Conservation (phyloP, 2,329 filamentous ascomycete species). For the Sclerotiophoma versabilis region DNA sequence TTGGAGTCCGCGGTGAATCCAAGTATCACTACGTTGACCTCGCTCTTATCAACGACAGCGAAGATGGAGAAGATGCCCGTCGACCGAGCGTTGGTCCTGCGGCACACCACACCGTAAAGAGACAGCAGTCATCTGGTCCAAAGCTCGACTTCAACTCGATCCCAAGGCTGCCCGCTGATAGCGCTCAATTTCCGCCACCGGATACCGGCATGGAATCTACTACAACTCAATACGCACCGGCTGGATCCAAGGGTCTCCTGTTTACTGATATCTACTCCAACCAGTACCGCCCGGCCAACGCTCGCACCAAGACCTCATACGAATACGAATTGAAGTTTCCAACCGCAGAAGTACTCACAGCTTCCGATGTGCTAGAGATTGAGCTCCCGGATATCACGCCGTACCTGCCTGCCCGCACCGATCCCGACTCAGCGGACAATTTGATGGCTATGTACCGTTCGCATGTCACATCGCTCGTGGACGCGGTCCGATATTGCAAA, state of each 20-base stretch:
- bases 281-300: slow-evolving; percentile 48
- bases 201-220: slow-evolving; percentile 37
- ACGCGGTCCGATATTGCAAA: slow-evolving; percentile 94
- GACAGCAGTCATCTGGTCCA: slow-evolving; percentile 42
- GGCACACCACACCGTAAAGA: slow-evolving; percentile 35
- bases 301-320: slow-evolving; percentile 60
- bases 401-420: slow-evolving; percentile 82
- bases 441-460: slow-evolving; percentile 88
- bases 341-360: slow-evolving; percentile 61
- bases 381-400: slow-evolving; percentile 84
- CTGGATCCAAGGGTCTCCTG: slow-evolving; percentile 53
- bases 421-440: slow-evolving; percentile 84
- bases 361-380: slow-evolving; percentile 73
- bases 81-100: slow-evolving; percentile 31
- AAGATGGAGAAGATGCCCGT: slow-evolving; percentile 35
- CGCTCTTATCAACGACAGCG: slow-evolving; percentile 56
- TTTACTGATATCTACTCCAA: slow-evolving; percentile 56
- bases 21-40: slow-evolving; percentile 89
- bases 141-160: slow-evolving; percentile 51
- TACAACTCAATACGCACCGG: slow-evolving; percentile 43
- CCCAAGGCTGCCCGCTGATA: slow-evolving; percentile 57
- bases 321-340: slow-evolving; percentile 70
- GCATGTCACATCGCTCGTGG: slow-evolving; percentile 93
- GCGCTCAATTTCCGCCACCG: slow-evolving; percentile 54
- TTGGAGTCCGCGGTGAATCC: slow-evolving; percentile 94